Evolutionary conservation across 345 rosid genomes (phyloP), one percentile per base, ranked within the genome.

Genomic region (Populus nigra): DNA sequence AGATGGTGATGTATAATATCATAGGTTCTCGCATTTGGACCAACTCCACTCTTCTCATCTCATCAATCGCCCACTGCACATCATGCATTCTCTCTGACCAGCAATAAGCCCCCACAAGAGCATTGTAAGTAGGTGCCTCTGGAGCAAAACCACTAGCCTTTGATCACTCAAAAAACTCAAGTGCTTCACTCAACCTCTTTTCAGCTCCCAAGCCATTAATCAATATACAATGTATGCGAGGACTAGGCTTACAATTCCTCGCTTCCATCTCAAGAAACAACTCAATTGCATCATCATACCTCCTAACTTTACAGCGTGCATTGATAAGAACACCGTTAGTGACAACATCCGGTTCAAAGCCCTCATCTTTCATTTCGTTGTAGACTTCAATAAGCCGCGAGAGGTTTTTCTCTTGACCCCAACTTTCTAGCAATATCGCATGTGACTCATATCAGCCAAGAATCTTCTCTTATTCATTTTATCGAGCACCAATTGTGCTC

Each of bases 401-500:
- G 72, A 90, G 79, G 79, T 90, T 87, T 81, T 74, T 82, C 79
- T 86, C 93, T 74, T 85, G 89, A 50, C 97, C 93, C 95, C 98
- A 94, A 20, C 98, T 96, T 83, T 93, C 93, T 29, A 93, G 86
- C 80, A 93, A 81, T 80, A 93, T 93, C 10, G 98, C 88, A 38
- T 84, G 91, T 1, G 94, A 86, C 88, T 91, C 91, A 3, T 77
- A 83, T 91, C 93, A 29, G 96, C 90, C 29, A 66, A 72, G 76
- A 94, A 90, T 75, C 86, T 89, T 76, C 80, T 90, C 69, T 80
- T 91, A 63, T 86, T 90, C 91, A 91, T 91, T 89, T 85, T 86
- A 72, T 94, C 98, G 71, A 93, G 90, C 94, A 94, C 87, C 87
- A 90, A 78, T 66, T 93, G 97, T 77, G 97, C 98, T 71, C 81